Evolutionary conservation across 257 asterid species (phyloP).

Genomic region (Avicennia marina): DNA sequence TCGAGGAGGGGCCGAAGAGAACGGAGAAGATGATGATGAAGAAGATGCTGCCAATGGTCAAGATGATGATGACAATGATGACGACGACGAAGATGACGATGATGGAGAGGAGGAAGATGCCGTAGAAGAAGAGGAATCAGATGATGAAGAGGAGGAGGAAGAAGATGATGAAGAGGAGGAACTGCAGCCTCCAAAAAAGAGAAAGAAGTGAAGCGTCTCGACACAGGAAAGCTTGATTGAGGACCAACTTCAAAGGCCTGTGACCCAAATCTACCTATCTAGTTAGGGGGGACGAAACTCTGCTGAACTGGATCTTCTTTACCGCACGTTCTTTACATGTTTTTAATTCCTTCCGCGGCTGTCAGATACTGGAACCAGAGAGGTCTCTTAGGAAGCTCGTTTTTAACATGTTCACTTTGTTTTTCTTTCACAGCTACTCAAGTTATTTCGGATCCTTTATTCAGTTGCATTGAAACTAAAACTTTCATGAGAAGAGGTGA

Average conservation of each 20-base stretch:
- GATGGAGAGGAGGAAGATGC: slow-evolving; percentile 32
- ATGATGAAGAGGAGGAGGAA: slow-evolving; percentile 29
- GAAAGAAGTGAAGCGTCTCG: slow-evolving; percentile 54
- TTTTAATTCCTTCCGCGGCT: slow-evolving; percentile 12
- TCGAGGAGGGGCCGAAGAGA: slow-evolving; percentile 29
- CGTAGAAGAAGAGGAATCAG: slow-evolving; percentile 29
- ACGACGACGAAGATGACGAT: slow-evolving; percentile 14
- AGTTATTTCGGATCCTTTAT: background rate
- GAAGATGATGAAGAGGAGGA: slow-evolving; percentile 66
- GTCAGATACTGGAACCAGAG: slow-evolving; percentile 10
- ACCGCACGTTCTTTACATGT: slow-evolving; percentile 18
- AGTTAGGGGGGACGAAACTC: slow-evolving; percentile 8
- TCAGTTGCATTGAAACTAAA: too few species aligned
- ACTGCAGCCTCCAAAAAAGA: slow-evolving; percentile 78
- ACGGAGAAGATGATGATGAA: slow-evolving; percentile 29
- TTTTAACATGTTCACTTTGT: background rate
- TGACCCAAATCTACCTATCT: slow-evolving; percentile 22
- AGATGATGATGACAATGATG: slow-evolving; percentile 22
- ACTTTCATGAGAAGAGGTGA: too few species aligned
- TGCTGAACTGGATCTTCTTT: slow-evolving; percentile 5
- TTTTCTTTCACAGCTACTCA: background rate
- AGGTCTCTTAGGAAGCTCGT: slow-evolving; percentile 6
- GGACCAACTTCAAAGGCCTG: slow-evolving; percentile 6
- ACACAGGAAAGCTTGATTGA: background rate
- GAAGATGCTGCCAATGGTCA: slow-evolving; percentile 22